A percentile compares a stretch with the other conserved stretches of the same genome.
Evolutionary conservation across 148 eudicot species (phyloP).

Genomic region (Vaccinium macrocarpon): DNA sequence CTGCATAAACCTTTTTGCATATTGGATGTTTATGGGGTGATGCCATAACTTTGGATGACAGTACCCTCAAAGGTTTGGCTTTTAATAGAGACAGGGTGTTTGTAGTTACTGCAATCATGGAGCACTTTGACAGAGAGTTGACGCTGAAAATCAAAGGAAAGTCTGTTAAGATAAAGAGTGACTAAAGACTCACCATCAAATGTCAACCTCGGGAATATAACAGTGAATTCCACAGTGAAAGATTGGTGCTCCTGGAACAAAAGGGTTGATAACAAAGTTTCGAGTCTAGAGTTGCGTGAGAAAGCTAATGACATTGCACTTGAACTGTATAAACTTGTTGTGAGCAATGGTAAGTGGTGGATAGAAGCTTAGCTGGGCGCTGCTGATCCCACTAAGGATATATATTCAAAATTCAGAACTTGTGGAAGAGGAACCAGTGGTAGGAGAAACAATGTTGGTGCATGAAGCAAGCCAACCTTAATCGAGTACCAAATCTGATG

Average conservation of each 20-base stretch:
- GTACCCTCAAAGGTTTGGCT: too few species aligned
- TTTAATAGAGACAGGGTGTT: too few species aligned
- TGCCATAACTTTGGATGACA: not conserved
- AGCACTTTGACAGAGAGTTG: not conserved
- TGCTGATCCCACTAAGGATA: not conserved
- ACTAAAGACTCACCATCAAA: not conserved
- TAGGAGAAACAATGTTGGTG: not conserved
- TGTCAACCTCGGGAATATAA: not conserved
- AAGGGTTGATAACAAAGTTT: not conserved
- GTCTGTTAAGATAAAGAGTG: not conserved
- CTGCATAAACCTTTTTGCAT: not conserved
- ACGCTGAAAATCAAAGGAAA: not conserved
- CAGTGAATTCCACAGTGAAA: not conserved
- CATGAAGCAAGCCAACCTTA: too few species aligned
- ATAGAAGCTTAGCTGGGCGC: not conserved
- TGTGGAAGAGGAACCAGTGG: not conserved
- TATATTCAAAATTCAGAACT: too few species aligned
- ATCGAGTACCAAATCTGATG: too few species aligned
- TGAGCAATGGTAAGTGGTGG: not conserved
- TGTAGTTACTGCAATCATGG: not conserved
- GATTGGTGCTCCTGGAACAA: not conserved
- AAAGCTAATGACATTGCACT: not conserved
- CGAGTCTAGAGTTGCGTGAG: not conserved
- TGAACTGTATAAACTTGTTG: not conserved
- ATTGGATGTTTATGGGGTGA: not conserved